phyloP scores from a whole-genome alignment of 1,284 basidiomycete genomes.

The Earliella scabrosa region DNA sequence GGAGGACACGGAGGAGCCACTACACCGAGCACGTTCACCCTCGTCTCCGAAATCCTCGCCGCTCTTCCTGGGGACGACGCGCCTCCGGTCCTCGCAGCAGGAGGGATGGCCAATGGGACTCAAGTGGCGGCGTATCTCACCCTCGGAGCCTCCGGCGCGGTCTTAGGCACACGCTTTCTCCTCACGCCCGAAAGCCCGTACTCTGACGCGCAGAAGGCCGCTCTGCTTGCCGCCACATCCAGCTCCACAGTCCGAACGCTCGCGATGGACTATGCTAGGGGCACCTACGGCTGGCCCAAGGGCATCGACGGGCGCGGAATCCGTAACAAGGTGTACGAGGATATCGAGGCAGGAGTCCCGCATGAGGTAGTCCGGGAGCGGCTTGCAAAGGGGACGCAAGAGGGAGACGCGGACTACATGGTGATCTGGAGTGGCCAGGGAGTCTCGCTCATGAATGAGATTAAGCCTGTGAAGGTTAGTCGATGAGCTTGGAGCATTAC shows the following conservation, averaged over 20 bases:
- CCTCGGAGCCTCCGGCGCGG: constrained; percentile 70
- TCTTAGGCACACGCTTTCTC: constrained; percentile 74
- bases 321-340: constrained; percentile 59
- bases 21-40: constrained; percentile 61
- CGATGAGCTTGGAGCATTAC: not conserved
- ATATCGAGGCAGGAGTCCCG: constrained; percentile 56
- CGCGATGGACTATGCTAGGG: constrained; percentile 67
- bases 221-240: constrained; percentile 56
- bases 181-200: constrained; percentile 70
- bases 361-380: constrained; percentile 48
- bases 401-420: constrained; percentile 52
- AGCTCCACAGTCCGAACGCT: constrained; percentile 60
- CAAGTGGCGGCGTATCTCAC: constrained; percentile 69
- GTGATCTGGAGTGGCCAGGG: constrained; percentile 73
- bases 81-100: constrained; percentile 66
- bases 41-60: constrained; percentile 58
- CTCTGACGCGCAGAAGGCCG: constrained; percentile 56
- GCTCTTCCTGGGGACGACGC: constrained; percentile 40
- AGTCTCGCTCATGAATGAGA: constrained; percentile 57
- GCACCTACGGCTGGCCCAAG: constrained; percentile 65
- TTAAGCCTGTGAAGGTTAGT: constrained; percentile 59
- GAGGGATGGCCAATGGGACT: constrained; percentile 53
- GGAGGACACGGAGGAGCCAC: constrained; percentile 70
- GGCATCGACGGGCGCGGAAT: constrained; percentile 68
- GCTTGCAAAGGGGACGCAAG: constrained; percentile 48